Conservation (phyloP, 345 rosid species). For the Citrus maxima region DNA sequence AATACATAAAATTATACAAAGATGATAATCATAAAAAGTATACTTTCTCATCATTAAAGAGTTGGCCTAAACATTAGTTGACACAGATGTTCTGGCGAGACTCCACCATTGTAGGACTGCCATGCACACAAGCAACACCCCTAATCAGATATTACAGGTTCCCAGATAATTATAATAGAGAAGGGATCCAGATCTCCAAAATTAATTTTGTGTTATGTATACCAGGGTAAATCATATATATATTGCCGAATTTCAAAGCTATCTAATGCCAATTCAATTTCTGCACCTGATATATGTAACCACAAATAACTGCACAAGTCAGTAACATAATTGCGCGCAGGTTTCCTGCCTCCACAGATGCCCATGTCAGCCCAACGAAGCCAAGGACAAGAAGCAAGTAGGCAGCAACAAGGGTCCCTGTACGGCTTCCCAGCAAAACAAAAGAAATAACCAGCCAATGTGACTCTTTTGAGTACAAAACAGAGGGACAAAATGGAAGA, state of each 20-base stretch:
- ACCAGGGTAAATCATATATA: no score
- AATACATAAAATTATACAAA: neutral
- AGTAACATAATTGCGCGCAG: slow-evolving; percentile 56
- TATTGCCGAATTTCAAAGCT: neutral
- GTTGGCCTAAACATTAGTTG: neutral
- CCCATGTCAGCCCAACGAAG: slow-evolving; percentile 62
- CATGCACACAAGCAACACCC: neutral
- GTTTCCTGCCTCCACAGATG: slow-evolving; percentile 49
- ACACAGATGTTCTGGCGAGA: neutral
- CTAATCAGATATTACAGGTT: neutral
- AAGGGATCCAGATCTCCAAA: neutral
- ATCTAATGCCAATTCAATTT: neutral
- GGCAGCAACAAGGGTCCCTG: slow-evolving; percentile 62
- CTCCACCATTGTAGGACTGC: neutral
- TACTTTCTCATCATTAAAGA: neutral
- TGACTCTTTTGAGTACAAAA: slow-evolving; percentile 3
- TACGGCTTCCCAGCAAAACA: slow-evolving; percentile 47
- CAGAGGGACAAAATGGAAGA: neutral
- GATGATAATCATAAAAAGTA: neutral
- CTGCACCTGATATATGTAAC: slow-evolving; percentile 78
- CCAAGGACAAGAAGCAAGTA: slow-evolving; percentile 46
- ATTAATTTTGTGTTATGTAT: neutral
- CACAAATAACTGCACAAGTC: slow-evolving; percentile 62
- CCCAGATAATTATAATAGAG: neutral
- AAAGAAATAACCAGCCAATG: slow-evolving; percentile 10